Conservation (phyloP, 2,329 filamentous ascomycete species). For the Fusarium duplospermum region DNA sequence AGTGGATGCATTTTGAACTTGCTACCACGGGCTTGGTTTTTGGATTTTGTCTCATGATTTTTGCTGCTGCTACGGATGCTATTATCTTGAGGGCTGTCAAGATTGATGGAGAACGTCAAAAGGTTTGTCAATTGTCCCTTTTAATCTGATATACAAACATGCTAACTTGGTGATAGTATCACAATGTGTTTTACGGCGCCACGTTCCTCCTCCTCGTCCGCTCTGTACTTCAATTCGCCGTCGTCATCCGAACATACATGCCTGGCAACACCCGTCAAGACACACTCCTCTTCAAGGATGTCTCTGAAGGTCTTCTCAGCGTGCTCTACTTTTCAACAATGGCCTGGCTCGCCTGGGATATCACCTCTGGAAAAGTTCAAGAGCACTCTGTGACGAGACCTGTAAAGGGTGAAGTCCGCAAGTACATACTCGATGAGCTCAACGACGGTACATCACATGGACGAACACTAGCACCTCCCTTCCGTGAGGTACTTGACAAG, state of each 20-base stretch:
- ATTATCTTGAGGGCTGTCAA: not conserved
- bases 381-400: not conserved
- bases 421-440: not conserved
- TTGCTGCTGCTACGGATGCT: slow-evolving; percentile 2
- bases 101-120: slow-evolving; percentile 1
- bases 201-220: slow-evolving; percentile 12
- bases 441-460: not conserved
- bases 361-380: not conserved
- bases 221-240: slow-evolving; percentile 3
- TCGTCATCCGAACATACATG: not conserved
- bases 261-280: slow-evolving; percentile 5
- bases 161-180: not conserved
- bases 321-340: slow-evolving; percentile 4
- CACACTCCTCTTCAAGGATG: slow-evolving; percentile 4
- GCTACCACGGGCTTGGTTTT: slow-evolving; percentile 16
- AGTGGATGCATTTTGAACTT: slow-evolving; percentile 21
- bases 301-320: slow-evolving; percentile 12
- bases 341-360: slow-evolving; percentile 1
- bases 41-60: slow-evolving; percentile 16
- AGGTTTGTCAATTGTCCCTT: not conserved
- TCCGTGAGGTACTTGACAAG: not conserved
- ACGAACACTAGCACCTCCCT: not conserved
- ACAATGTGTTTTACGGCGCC: not conserved
- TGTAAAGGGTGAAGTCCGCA: not conserved
- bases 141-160: not conserved